Evolutionary conservation across 2,329 filamentous ascomycete species (phyloP).

Genomic region (Aspergillus tubingensis): DNA sequence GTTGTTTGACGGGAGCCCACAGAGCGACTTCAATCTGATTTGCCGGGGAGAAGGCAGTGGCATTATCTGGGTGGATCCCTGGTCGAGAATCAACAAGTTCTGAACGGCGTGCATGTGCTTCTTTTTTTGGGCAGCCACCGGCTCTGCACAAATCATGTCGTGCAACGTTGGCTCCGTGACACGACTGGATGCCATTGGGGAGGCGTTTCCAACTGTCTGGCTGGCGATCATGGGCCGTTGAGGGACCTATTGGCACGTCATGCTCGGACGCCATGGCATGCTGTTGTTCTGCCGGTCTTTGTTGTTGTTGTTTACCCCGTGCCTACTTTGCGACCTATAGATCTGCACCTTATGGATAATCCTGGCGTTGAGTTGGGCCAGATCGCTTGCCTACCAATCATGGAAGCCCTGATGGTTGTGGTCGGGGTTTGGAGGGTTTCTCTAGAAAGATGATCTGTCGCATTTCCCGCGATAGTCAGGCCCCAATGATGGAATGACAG

Average conservation of each 20-base stretch:
- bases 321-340: constrained; percentile 1
- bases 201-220: constrained; percentile 15
- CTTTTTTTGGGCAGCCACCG: constrained; percentile 29
- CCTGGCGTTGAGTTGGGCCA: constrained; percentile 11
- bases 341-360: background rate
- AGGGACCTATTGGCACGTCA: constrained; percentile 21
- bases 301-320: constrained; percentile 6
- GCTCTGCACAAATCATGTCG: constrained; percentile 25
- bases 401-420: background rate
- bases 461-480: constrained; percentile 6
- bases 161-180: constrained; percentile 24
- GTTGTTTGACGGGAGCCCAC: constrained; percentile 17
- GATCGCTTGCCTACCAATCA: constrained; percentile 14
- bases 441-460: constrained; percentile 9
- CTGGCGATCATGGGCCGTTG: constrained; percentile 13
- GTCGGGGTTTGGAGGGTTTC: background rate
- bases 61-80: constrained; percentile 24
- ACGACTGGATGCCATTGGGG: constrained; percentile 16
- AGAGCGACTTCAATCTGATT: constrained; percentile 19
- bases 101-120: constrained; percentile 17
- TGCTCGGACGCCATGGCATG: constrained; percentile 19
- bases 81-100: constrained; percentile 22
- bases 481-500: background rate
- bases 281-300: constrained; percentile 13
- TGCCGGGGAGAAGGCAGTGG: constrained; percentile 15